Conservation (phyloP, 2,329 filamentous ascomycete genomes). For the Pestalotiopsis sp. region DNA sequence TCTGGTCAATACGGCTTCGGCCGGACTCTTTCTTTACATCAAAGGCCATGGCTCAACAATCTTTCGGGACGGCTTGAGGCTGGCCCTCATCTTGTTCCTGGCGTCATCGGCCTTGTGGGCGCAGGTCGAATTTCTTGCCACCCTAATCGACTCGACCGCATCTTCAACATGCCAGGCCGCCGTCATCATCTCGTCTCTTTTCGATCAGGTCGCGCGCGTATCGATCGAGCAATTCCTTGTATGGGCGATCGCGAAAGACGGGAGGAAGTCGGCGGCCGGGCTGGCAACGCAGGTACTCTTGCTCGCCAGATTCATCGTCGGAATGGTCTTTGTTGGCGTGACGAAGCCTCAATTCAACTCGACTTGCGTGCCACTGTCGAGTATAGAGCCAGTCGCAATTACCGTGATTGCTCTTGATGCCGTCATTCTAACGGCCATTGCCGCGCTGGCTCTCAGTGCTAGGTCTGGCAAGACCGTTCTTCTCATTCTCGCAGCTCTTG, state of each 20-base stretch:
- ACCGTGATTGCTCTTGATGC: conserved; percentile 48
- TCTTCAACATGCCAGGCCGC: conserved; percentile 52
- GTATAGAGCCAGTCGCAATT: conserved; percentile 47
- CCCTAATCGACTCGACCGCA: conserved; percentile 47
- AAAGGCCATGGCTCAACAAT: conserved; percentile 52
- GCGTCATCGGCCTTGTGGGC: conserved; percentile 57
- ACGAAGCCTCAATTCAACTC: conserved; percentile 54
- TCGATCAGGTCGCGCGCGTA: conserved; percentile 60
- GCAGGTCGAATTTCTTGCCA: conserved; percentile 52
- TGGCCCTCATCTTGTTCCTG: conserved; percentile 63
- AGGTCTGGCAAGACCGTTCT: conserved; percentile 43
- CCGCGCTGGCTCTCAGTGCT: conserved; percentile 41
- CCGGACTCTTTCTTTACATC: conserved; percentile 47
- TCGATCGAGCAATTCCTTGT: conserved; percentile 57
- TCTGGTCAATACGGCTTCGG: conserved; percentile 54
- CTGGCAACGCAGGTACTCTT: conserved; percentile 51
- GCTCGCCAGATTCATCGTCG: conserved; percentile 52
- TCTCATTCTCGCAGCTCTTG: conserved; percentile 45
- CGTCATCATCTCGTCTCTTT: conserved; percentile 53
- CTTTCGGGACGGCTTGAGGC: conserved; percentile 63
- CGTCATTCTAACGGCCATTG: conserved; percentile 45
- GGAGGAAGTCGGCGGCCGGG: conserved; percentile 37
- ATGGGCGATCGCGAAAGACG: conserved; percentile 49
- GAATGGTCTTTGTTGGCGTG: conserved; percentile 57
- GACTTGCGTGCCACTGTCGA: conserved; percentile 54